Evolutionary conservation across 345 rosid species (phyloP).

Genomic region (Balakata baccata): DNA sequence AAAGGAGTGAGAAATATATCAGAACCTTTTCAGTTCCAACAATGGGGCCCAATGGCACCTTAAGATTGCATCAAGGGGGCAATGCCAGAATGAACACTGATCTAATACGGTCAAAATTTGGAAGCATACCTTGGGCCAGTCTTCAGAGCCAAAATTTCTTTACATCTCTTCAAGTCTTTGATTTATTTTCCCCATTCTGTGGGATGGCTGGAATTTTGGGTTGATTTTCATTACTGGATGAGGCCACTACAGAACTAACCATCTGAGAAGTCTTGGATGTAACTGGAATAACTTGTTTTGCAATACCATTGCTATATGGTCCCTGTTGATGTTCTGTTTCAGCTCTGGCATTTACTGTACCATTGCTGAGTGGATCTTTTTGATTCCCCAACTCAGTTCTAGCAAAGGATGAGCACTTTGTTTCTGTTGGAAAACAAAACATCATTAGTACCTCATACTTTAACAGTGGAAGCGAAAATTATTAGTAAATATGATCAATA

Average conservation of each 20-base stretch:
- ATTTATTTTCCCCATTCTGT: conserved; percentile 42
- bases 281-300: conserved; percentile 34
- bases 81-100: conserved; percentile 18
- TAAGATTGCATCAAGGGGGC: conserved; percentile 15
- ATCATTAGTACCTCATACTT: conserved; percentile 15
- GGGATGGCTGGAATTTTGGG: conserved; percentile 36
- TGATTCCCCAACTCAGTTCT: conserved; percentile 55
- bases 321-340: conserved; percentile 46
- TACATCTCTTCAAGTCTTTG: conserved; percentile 29
- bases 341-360: conserved; percentile 36
- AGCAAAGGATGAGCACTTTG: conserved; percentile 59
- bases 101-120: conserved; percentile 1
- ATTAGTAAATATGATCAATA: not conserved
- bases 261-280: conserved; percentile 35
- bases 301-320: conserved; percentile 46
- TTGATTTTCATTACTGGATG: conserved; percentile 30
- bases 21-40: conserved; percentile 24
- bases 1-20: conserved; percentile 17
- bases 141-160: conserved; percentile 16
- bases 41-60: conserved; percentile 15
- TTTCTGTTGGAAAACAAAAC: conserved; percentile 47
- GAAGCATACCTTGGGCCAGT: conserved; percentile 24
- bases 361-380: conserved; percentile 38
- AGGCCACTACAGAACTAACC: conserved; percentile 24
- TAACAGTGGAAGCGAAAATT: not conserved